Evolutionary conservation across 2,329 filamentous ascomycete genomes (phyloP).

Genomic region (Bipolaris sorokiniana): DNA sequence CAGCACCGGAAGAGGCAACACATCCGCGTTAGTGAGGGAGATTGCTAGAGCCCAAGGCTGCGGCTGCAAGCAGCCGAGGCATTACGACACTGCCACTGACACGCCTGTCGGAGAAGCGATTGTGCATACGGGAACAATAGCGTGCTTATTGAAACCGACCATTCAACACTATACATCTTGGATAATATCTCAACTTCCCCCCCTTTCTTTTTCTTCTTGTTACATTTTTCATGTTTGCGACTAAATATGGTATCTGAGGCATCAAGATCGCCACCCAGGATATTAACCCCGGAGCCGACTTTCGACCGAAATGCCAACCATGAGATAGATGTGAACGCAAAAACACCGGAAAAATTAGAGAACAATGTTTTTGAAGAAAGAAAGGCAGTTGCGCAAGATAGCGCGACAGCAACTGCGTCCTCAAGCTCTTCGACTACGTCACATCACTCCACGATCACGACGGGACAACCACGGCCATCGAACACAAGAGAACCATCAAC

Average conservation of each 20-base stretch:
- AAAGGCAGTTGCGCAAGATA: conserved; percentile 14
- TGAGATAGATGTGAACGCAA: neutral
- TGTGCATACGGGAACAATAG: conserved; percentile 6
- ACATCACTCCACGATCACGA: conserved; percentile 20
- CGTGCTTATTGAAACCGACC: neutral
- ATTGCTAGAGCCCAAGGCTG: conserved; percentile 1
- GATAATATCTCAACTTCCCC: neutral
- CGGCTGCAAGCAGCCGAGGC: conserved; percentile 13
- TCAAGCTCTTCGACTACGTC: conserved; percentile 33
- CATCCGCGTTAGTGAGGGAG: neutral
- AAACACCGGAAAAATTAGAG: neutral
- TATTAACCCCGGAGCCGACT: neutral
- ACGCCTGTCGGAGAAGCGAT: conserved; percentile 1
- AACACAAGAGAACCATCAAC: conserved; percentile 19
- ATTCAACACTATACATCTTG: neutral
- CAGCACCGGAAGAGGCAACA: neutral
- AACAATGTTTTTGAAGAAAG: conserved; percentile 14
- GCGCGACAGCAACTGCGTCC: conserved; percentile 29
- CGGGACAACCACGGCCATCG: conserved; percentile 1
- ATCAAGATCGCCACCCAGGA: conserved; percentile 5
- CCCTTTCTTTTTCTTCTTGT: neutral
- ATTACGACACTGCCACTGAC: conserved; percentile 7
- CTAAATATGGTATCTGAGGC: neutral
- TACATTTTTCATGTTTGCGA: neutral
- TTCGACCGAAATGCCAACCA: conserved; percentile 3